Evolutionary conservation across 78 protist genomes (phyloP), one percentile per base, ranked within the genome.

Genomic region (Dictyostelium citrinum): DNA sequence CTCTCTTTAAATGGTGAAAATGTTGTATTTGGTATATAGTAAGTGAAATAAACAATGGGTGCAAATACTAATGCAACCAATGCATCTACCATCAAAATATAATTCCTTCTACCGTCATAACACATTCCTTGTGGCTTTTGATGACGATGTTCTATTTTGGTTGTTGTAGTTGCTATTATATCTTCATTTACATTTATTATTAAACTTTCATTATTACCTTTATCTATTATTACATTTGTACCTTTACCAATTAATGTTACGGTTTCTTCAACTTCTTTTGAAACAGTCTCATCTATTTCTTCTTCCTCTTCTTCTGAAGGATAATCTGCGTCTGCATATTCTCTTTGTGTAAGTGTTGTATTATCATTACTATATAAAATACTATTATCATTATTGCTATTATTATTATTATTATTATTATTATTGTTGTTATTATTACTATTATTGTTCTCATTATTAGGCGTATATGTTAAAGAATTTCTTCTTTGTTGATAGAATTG

Each of bases 41-140:
- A 75, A 0, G 67, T 27, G 1, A 75, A 24, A 37, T 84, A 84
- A 14, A 77, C 77, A 37, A 84, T 78, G n/a, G 91, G 91, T 14
- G 76, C 46, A 33, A 84, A 64, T 20, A 74, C 0, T 3, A 74
- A 1, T 64, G 76, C 10, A 33, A 55, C 17, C 8, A 75, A 27
- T 24, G 71, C 82, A n/a, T 84, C 91, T 17, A 71, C 60, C 37
- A 51, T n/a, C n/a, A 84, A 58, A 1, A 84, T 61, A 20, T 82
- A 72, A 41, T 43, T 35, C 24, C 60, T 75, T 75, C 58, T 35
- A n/a, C 58, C 81, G 41, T 43, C 58, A 41, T 75, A 35, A 16
- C 49, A 75, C 81, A 35, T 75, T 75, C 81, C 81, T 41, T 75
- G 49, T 75, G 81, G 81, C n/a, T 43, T 75, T n/a, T n/a, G 22